Evolutionary conservation across 169 alveolate genomes (phyloP), one percentile per base, ranked within the genome.

Genomic region (Eimeria sp.): DNA sequence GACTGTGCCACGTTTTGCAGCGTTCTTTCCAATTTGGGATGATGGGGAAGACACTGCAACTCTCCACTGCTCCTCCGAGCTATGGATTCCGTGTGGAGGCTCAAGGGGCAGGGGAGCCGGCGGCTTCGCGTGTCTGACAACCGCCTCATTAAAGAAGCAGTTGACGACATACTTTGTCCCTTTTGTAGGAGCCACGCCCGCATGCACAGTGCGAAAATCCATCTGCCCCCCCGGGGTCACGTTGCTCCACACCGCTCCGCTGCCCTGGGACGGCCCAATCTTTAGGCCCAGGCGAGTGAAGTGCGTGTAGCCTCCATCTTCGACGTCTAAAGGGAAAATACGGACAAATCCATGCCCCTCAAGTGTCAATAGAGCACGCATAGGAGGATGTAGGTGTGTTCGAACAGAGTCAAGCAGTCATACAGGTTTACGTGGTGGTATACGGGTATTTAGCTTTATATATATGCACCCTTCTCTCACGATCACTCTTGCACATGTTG

Each of bases 131-230:
- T 14, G 83, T 33, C 96, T 85, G 27, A 95, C 85, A 20, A 85
- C 95, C 11, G 89, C 83, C 62, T 77, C 68, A 40, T 95, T 95
- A 85, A 95, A 66, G 83, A 95, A 95, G 76, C 96, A 90, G 62
- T 95, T 95, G 54, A 95, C 95, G n/a, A 78, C 97, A 71, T 54
- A 95, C 68, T 95, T 95, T 54, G 82, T 91, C 46, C 97, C 97
- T 49, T 30, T n/a, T 9, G 64, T 46, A n/a, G 95, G 96, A 40
- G 97, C 85, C 71, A 80, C 66, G 4, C 97, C 97, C 64, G 95
- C 95, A 62, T 95, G 97, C 82, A 95, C 1, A 71, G 89, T 89
- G 18, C 93, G 85, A 37, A 68, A 54, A 71, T 95, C 97, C 37
- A 90, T 72, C 25, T 30, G 43, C 23, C 72, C 66, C 52, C 40